phyloP scores from a whole-genome alignment of 495 filamentous ascomycete genomes.

The Coniosporium apollinis region DNA sequence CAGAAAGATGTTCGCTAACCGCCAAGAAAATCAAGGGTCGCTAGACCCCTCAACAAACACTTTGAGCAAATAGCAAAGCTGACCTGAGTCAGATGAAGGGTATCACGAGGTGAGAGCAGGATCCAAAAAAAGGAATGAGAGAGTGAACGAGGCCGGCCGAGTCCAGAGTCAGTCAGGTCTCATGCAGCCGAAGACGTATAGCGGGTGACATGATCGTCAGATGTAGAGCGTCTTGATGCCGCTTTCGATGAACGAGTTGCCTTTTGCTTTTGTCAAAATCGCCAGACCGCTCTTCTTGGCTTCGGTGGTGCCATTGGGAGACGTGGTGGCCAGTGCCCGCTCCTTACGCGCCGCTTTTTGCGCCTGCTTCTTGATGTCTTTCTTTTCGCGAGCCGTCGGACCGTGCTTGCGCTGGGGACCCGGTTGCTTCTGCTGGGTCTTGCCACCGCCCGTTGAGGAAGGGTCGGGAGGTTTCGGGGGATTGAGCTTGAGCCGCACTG shows the following conservation, averaged over 20 bases:
- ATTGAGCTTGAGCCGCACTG: conserved; percentile 8
- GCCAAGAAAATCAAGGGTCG: no score
- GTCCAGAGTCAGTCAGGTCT: no score
- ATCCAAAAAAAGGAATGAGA: background rate
- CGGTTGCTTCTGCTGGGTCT: conserved; percentile 11
- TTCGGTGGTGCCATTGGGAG: background rate
- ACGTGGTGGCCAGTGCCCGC: conserved; percentile 18
- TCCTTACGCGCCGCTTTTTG: conserved; percentile 31
- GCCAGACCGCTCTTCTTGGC: background rate
- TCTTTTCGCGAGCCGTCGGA: conserved; percentile 20
- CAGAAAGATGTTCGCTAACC: no score
- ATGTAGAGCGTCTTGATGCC: conserved; percentile 13
- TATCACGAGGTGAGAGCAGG: background rate
- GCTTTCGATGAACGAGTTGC: conserved; percentile 1
- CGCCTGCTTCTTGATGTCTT: conserved; percentile 25
- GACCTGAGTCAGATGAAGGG: background rate
- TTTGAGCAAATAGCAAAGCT: no score
- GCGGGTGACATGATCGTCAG: no score
- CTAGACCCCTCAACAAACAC: no score
- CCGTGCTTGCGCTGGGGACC: conserved; percentile 15
- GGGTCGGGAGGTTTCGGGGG: conserved; percentile 8
- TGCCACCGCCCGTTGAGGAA: conserved; percentile 4
- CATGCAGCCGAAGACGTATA: no score
- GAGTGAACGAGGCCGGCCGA: no score
- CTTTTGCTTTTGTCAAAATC: background rate